A percentile compares a stretch with the other conserved stretches of the same genome.
Evolutionary conservation across 441 rosid species (phyloP).

Genomic region (Erodium moschatum): DNA sequence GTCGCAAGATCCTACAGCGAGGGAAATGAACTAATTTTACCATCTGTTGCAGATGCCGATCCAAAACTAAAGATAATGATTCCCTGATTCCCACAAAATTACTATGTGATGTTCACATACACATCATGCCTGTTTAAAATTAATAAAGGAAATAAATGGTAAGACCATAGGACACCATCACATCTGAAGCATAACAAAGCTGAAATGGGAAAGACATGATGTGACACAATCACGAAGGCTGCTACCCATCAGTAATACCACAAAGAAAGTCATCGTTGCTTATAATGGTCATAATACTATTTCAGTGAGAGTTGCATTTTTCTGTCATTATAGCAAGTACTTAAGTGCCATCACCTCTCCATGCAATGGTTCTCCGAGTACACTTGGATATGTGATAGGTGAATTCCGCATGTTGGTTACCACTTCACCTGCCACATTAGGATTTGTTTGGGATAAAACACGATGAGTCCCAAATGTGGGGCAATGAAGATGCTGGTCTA

Average conservation of each 20-base stretch:
- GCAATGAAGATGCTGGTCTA: conserved; percentile 95
- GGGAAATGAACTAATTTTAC: conserved; percentile 15
- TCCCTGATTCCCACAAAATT: too few relatives aligned
- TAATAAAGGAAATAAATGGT: too few relatives aligned
- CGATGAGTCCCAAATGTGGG: conserved; percentile 95
- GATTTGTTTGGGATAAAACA: conserved; percentile 52
- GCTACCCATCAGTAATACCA: not conserved
- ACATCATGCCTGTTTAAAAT: too few relatives aligned
- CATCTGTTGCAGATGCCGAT: not conserved
- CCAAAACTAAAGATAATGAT: not conserved
- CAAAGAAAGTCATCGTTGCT: not conserved
- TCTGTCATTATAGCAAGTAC: not conserved
- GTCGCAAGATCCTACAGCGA: conserved; percentile 72
- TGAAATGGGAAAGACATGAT: too few relatives aligned
- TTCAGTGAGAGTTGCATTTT: not conserved
- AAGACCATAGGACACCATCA: not conserved
- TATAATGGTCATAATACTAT: not conserved
- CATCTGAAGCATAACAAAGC: not conserved
- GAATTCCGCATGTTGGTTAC: conserved; percentile 63
- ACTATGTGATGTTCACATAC: too few relatives aligned
- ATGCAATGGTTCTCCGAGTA: conserved; percentile 88
- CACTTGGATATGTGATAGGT: conserved; percentile 95
- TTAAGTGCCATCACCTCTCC: conserved; percentile 67
- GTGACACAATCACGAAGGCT: not conserved
- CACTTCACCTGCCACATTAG: conserved; percentile 63